Base-by-base conservation (phyloP, 1,139 yeast species). In the Yamadazyma oceani region DNA sequence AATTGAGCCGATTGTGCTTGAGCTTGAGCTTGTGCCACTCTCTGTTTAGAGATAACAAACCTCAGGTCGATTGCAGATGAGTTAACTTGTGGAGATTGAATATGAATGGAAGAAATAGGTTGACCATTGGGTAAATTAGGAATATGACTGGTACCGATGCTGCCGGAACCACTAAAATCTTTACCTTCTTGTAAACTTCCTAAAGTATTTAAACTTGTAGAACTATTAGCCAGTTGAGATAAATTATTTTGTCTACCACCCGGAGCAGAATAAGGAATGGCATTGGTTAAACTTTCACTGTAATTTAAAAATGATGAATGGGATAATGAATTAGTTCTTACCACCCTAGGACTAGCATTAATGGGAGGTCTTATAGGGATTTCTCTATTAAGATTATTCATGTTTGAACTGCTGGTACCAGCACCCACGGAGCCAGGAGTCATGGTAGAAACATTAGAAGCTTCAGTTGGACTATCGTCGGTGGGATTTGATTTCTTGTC, bases 191-290 rank as follows among this genome's bases (percentile, higher is more conserved):
- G 34, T 14, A 48, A 36, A 35, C 53, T 49, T 11, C 51, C 49
- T 28, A 48, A 34, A 14, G 49, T 49, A 26, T 45, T 43, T 24
- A 42, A 40, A 36, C 50, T 46, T 5, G 48, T 34, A 11, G 45
- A 39, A 32, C 51, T 46, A 27, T 45, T 46, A 4, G 56, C 51
- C 47, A 45, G 44, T 19, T 49, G 54, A 5, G 49, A 46, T 21
- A 45, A 38, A n/a, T 39, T 44, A 14, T 28, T 25, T 17, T 29
- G 23, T 36, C 74, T 63, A 3, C 81, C 80, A 10, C 84, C 84
- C 1, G 92, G 92, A 2, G 82, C 89, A 6, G 83, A 71, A 56
- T 82, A 84, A 0, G 92, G 92, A 37, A 84, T 83, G 35, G 79
- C 73, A 15, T 79, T 66, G 10, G 86, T 77, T 45, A 82, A 64